Percentiles rank a stretch among this genome's conserved stretches.
phyloP scores from a whole-genome alignment of 192 early-diverging fungal species.

The Linnemannia elongata region DNA sequence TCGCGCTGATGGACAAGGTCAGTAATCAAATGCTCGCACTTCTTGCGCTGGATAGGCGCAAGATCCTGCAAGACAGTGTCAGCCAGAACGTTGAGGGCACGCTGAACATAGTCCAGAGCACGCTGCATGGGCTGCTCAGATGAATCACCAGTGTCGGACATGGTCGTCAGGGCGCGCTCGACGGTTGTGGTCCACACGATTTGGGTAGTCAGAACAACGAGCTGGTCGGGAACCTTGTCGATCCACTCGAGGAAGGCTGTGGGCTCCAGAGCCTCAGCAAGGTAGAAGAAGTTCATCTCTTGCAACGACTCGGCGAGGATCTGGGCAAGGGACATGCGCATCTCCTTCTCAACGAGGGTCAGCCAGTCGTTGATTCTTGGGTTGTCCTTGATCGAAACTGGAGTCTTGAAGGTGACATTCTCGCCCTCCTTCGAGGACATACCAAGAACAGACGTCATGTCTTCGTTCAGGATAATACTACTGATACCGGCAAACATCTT shows the following conservation, averaged over 20 bases:
- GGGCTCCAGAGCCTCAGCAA: constrained; percentile 66
- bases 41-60: constrained; percentile 84
- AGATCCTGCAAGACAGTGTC: constrained; percentile 94
- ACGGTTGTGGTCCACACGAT: constrained; percentile 91
- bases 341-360: constrained; percentile 92
- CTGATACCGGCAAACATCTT: constrained; percentile 99
- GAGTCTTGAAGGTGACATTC: constrained; percentile 81
- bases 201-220: constrained; percentile 93
- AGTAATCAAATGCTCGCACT: constrained; percentile 98
- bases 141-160: constrained; percentile 50
- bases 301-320: constrained; percentile 78
- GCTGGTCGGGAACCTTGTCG: constrained; percentile 90
- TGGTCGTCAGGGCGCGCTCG: constrained; percentile 77
- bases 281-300: constrained; percentile 75
- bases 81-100: constrained; percentile 88
- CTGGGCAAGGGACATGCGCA: constrained; percentile 88
- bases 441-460: constrained; percentile 78
- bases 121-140: constrained; percentile 66
- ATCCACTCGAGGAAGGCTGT: constrained; percentile 85
- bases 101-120: constrained; percentile 73
- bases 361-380: constrained; percentile 99
- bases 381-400: constrained; percentile 84
- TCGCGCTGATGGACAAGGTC: constrained; percentile 99
- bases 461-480: constrained; percentile 87
- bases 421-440: constrained; percentile 97